Base-by-base conservation (phyloP, 2,329 filamentous ascomycete genomes). In the Fusarium sulawesiense region DNA sequence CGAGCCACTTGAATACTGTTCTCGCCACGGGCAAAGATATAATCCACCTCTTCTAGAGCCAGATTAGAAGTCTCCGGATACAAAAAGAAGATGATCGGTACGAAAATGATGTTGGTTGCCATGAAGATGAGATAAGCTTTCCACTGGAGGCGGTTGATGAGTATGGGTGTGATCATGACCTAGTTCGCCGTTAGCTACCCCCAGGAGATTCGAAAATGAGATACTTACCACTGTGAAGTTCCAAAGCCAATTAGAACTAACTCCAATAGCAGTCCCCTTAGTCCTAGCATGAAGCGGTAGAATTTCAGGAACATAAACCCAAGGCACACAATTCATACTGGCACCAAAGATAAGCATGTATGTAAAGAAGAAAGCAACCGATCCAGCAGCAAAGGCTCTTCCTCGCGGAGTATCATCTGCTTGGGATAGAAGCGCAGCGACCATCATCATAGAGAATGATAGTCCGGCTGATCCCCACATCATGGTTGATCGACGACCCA, bases 151-250 rank as follows among this genome's bases (percentile, higher is more conserved):
- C 66, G 45, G 13, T 63, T 60, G n/a, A 70, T 56, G 1, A 70
- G 30, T 1, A 63, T 34, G 0, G 85, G 84, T 0, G 85, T 87
- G 20, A 87, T 83, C 83, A 86, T 85, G 6, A 86, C 71, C 84
- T 45, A 0, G 1, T n/a, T 1, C 3, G 2, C n/a, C 0, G 4
- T 64, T 4, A 63, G 27, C 2, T 3, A 8, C 7, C 7, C 0
- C 18, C 20, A 4, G 12, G 2, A 23, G 0, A 0, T 5, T 83
- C 65, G 2, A 2, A 10, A 1, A 6, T 7, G 0, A 8, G 3
- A 16, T n/a, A 27, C 37, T 5, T 8, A 60, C 50, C 1, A 68
- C 60, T 16, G 45, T 37, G 11, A 64, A 64, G 2, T 68, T 68
- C 59, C 66, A 68, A 2, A 68, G 7, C 49, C 54, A 68, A 12